Percentiles rank a stretch among this genome's conserved stretches.
These are phyloP conservation scores for Dryadomyces quercus-mongolicae DNA, from an alignment of 2,329 filamentous ascomycete genomes.

Conservation along the genomic window DNA sequence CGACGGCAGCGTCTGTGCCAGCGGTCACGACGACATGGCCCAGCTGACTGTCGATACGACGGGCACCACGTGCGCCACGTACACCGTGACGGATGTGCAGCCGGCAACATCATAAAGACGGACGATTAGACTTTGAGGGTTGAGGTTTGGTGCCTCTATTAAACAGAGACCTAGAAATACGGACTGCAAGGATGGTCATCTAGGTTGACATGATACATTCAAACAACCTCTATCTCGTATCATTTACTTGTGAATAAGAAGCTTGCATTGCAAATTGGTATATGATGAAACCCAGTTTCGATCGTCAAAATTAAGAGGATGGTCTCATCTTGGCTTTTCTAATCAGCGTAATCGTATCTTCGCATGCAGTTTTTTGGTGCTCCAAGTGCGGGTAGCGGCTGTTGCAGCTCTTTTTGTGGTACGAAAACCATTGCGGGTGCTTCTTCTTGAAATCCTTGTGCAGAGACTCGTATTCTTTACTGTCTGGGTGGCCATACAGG, in stretches of 20 bases:
- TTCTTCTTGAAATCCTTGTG: neutral
- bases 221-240: no score
- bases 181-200: no score
- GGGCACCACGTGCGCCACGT: slow-evolving; percentile 18
- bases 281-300: no score
- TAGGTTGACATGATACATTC: no score
- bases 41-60: slow-evolving; percentile 19
- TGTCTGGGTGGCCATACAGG: slow-evolving; percentile 1
- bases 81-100: slow-evolving; percentile 17
- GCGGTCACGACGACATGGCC: slow-evolving; percentile 20
- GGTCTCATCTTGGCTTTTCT: neutral
- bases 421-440: neutral
- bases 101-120: neutral
- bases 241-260: no score
- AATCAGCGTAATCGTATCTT: neutral
- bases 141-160: no score
- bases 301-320: no score
- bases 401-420: neutral
- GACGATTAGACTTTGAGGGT: no score
- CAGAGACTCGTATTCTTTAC: neutral
- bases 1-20: slow-evolving; percentile 20
- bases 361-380: neutral
- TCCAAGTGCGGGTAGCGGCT: neutral
- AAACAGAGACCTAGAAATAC: no score
- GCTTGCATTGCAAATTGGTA: no score